These are phyloP conservation scores for Metarhizium robertsii DNA, from an alignment of 2,329 filamentous ascomycete genomes.

Conservation along the genomic window DNA sequence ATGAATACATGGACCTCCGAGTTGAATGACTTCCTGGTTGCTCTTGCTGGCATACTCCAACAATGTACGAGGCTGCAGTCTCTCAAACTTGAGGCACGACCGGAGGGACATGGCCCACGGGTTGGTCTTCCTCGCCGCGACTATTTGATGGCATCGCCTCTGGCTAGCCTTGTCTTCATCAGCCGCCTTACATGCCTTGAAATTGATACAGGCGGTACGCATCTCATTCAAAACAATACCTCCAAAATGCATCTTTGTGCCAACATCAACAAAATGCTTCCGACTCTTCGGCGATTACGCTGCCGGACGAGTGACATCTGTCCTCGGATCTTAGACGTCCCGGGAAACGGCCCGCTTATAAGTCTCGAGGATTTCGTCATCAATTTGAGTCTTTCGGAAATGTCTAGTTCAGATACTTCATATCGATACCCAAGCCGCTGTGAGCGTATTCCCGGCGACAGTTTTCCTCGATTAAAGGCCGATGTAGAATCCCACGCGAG, in stretches of 20 bases:
- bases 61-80: constrained; percentile 4
- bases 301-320: constrained; percentile 6
- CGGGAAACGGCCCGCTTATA: background rate
- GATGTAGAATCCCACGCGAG: constrained; percentile 5
- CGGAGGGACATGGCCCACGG: too few species aligned
- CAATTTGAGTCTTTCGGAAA: constrained; percentile 8
- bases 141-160: constrained; percentile 5
- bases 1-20: too few species aligned
- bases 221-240: background rate
- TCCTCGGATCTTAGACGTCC: constrained; percentile 3
- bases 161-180: constrained; percentile 4
- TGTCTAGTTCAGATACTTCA: constrained; percentile 2
- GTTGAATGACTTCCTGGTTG: constrained; percentile 1
- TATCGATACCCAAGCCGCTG: constrained; percentile 3
- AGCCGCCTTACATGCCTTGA: constrained; percentile 7
- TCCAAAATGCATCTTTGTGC: constrained; percentile 3
- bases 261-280: constrained; percentile 3
- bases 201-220: constrained; percentile 6
- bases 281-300: constrained; percentile 6
- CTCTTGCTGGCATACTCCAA: constrained; percentile 5
- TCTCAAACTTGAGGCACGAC: constrained; percentile 4
- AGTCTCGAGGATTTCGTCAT: constrained; percentile 4
- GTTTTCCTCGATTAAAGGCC: constrained; percentile 5
- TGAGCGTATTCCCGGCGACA: background rate
- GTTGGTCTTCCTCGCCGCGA: background rate